phyloP scores from a whole-genome alignment of 2,329 filamentous ascomycete species.

The Lasiodiplodia citricola region DNA sequence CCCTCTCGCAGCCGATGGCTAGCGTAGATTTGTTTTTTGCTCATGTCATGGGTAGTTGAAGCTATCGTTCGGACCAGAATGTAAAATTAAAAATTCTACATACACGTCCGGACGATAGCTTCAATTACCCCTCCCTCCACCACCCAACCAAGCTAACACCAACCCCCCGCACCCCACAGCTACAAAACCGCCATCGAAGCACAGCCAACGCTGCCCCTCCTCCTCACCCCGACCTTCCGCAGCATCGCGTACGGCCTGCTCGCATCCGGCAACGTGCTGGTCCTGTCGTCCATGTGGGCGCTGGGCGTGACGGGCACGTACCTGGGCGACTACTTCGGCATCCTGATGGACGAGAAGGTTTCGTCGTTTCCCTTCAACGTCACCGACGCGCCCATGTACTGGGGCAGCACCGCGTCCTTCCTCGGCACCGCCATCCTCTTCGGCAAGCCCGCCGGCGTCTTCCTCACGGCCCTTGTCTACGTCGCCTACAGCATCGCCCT shows the following conservation, averaged over 20 bases:
- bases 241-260: conserved; percentile 75
- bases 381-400: conserved; percentile 92
- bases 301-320: conserved; percentile 96
- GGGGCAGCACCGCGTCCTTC: conserved; percentile 91
- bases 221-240: conserved; percentile 65
- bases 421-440: conserved; percentile 83
- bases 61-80: too few relatives aligned
- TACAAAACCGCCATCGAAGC: conserved; percentile 83
- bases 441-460: conserved; percentile 83
- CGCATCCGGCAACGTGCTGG: conserved; percentile 77
- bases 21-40: too few relatives aligned
- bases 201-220: conserved; percentile 75
- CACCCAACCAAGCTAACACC: conserved; percentile 16
- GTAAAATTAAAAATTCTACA: too few relatives aligned
- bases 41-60: too few relatives aligned
- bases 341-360: conserved; percentile 93
- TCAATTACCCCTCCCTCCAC: not conserved
- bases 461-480: conserved; percentile 77
- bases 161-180: conserved; percentile 49
- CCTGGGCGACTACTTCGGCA: conserved; percentile 97
- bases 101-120: too few relatives aligned
- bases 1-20: too few relatives aligned
- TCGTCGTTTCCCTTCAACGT: conserved; percentile 96
- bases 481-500: conserved; percentile 81
- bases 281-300: conserved; percentile 87